Conservation (phyloP, 768 basidiomycete species). For the Rubroboletus pulcherrimus region DNA sequence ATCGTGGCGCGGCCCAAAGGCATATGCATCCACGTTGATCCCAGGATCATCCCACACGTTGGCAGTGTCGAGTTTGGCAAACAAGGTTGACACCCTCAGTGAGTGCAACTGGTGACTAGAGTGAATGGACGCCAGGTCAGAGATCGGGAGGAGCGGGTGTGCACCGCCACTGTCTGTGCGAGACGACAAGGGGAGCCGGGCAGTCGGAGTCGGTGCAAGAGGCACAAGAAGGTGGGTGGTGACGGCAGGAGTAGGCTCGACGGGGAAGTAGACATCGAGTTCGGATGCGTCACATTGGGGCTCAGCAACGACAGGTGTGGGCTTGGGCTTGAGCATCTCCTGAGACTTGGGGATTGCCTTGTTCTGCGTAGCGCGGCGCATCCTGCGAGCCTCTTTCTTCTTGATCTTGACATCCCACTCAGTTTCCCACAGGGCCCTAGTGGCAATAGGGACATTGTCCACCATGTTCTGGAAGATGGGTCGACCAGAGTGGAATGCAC, state of each 20-base stretch:
- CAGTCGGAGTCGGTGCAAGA: slow-evolving; percentile 69
- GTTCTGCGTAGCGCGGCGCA: slow-evolving; percentile 23
- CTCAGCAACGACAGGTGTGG: slow-evolving; percentile 1
- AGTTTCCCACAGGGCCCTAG: slow-evolving; percentile 69
- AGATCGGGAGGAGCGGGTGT: slow-evolving; percentile 49
- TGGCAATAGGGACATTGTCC: slow-evolving; percentile 75
- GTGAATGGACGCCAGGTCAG: slow-evolving; percentile 51
- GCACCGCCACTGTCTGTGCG: slow-evolving; percentile 9
- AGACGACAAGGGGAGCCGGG: slow-evolving; percentile 55
- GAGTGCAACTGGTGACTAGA: slow-evolving; percentile 52
- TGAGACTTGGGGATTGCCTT: slow-evolving; percentile 18
- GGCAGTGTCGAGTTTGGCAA: slow-evolving; percentile 66
- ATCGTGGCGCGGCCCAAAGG: slow-evolving; percentile 44
- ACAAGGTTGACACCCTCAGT: slow-evolving; percentile 62
- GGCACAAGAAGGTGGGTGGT: slow-evolving; percentile 72
- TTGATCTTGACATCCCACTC: slow-evolving; percentile 61
- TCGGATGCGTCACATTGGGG: slow-evolving; percentile 32
- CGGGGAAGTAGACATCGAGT: slow-evolving; percentile 62
- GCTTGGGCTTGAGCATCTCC: slow-evolving; percentile 30
- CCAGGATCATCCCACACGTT: slow-evolving; percentile 55
- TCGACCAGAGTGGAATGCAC: slow-evolving; percentile 70
- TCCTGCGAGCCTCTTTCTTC: slow-evolving; percentile 36
- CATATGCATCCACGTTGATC: slow-evolving; percentile 54
- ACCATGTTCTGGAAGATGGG: slow-evolving; percentile 78
- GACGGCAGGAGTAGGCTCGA: slow-evolving; percentile 34